Conservation (phyloP, 78 protist species). For the Isochrysis galbana region DNA sequence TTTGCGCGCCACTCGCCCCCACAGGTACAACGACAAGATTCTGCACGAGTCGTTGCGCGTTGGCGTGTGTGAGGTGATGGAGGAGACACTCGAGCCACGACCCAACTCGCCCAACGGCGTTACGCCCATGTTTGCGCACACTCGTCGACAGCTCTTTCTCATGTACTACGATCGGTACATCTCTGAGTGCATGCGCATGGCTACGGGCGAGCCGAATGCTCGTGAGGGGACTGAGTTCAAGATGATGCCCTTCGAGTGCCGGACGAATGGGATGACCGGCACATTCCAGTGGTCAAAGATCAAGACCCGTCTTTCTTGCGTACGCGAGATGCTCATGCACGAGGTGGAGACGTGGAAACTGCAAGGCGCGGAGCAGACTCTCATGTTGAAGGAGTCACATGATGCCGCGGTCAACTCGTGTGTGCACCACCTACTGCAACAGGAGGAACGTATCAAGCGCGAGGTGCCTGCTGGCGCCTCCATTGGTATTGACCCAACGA, state of each 20-base stretch:
- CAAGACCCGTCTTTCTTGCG: background rate
- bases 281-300: background rate
- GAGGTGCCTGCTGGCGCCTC: background rate
- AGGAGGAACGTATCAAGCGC: conserved; percentile 12
- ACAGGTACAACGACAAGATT: conserved; percentile 12
- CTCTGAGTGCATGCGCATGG: background rate
- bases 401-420: background rate
- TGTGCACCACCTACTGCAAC: background rate
- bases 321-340: background rate
- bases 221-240: background rate
- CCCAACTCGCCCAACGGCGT: background rate
- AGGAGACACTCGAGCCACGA: background rate
- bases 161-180: background rate
- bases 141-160: background rate
- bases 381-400: background rate
- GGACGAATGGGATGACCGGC: background rate
- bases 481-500: background rate
- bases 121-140: background rate
- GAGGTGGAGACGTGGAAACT: background rate
- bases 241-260: conserved; percentile 23
- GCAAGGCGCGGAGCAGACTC: background rate
- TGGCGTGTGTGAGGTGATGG: background rate
- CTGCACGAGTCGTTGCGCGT: conserved; percentile 16
- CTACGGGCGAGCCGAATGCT: background rate
- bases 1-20: too few species aligned